These are phyloP conservation scores for Zarea fungicola DNA, from an alignment of 2,329 filamentous ascomycete species.

Conservation along the genomic window DNA sequence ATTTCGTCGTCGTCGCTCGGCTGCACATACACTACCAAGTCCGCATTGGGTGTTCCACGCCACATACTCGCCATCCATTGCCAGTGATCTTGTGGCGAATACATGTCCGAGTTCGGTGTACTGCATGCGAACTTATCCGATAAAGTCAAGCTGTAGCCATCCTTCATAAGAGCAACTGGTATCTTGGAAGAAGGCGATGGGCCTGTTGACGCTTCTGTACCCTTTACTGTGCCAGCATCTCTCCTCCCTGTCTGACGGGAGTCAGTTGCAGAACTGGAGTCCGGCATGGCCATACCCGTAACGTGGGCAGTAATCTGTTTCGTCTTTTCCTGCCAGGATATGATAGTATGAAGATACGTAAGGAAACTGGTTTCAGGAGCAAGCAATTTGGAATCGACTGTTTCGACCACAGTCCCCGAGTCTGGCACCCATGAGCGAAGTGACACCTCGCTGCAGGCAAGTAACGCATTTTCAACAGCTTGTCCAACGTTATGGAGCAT, in stretches of 20 bases:
- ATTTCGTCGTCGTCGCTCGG: slow-evolving; percentile 31
- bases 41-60: slow-evolving; percentile 78
- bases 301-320: slow-evolving; percentile 59
- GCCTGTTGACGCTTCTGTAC: slow-evolving; percentile 13
- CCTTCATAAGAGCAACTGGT: slow-evolving; percentile 70
- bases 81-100: slow-evolving; percentile 86
- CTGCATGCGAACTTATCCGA: slow-evolving; percentile 70
- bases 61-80: slow-evolving; percentile 95
- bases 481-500: slow-evolving; percentile 53
- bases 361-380: slow-evolving; percentile 38
- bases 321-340: slow-evolving; percentile 70
- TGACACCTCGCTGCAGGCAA: slow-evolving; percentile 33
- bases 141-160: slow-evolving; percentile 73
- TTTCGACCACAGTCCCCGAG: slow-evolving; percentile 14
- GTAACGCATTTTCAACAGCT: slow-evolving; percentile 60
- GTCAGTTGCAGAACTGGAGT: slow-evolving; percentile 3
- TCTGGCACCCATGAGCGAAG: slow-evolving; percentile 42
- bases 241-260: slow-evolving; percentile 9
- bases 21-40: slow-evolving; percentile 68
- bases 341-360: slow-evolving; percentile 63
- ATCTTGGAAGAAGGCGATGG: slow-evolving; percentile 26
- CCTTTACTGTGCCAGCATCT: slow-evolving; percentile 10
- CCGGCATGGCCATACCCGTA: slow-evolving; percentile 25
- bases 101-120: slow-evolving; percentile 71
- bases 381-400: slow-evolving; percentile 16